These are phyloP conservation scores for Trypethelium eluteriae DNA, from an alignment of 495 filamentous ascomycete species.

Conservation along the genomic window DNA sequence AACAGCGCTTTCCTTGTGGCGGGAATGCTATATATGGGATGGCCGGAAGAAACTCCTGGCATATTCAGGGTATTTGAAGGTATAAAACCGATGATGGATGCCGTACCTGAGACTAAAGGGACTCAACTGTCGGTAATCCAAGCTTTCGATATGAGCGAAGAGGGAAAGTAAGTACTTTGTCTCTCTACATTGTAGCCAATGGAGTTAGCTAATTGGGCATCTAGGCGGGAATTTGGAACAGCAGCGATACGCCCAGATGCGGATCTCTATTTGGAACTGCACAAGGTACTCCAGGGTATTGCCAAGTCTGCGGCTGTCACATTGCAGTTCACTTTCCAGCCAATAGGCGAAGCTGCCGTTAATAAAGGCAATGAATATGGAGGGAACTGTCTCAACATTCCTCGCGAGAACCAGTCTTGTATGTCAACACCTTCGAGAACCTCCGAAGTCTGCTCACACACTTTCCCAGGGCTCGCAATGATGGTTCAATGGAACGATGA, in stretches of 20 bases:
- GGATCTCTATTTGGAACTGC: background rate
- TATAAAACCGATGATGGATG: slow-evolving; percentile 14
- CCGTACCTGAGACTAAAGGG: slow-evolving; percentile 16
- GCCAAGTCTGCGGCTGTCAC: slow-evolving; percentile 13
- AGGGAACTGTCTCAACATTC: background rate
- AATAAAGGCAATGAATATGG: background rate
- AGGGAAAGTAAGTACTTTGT: background rate
- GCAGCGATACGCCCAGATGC: background rate
- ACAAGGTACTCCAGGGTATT: slow-evolving; percentile 11
- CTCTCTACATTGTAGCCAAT: no score
- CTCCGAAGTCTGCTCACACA: background rate
- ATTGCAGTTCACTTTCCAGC: background rate
- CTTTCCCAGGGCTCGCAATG: background rate
- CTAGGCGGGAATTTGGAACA: background rate
- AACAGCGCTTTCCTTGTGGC: background rate
- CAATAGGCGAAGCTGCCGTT: background rate
- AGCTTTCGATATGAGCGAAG: background rate
- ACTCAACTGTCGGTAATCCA: background rate
- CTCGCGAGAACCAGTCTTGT: background rate
- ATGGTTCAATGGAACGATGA: slow-evolving; percentile 13
- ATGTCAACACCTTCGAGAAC: background rate
- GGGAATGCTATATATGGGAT: background rate
- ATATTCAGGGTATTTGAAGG: slow-evolving; percentile 12
- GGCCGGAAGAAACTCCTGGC: background rate
- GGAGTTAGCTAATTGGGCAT: no score